Conservation (phyloP, 305 asterid genomes). For the Rubia occidens region DNA sequence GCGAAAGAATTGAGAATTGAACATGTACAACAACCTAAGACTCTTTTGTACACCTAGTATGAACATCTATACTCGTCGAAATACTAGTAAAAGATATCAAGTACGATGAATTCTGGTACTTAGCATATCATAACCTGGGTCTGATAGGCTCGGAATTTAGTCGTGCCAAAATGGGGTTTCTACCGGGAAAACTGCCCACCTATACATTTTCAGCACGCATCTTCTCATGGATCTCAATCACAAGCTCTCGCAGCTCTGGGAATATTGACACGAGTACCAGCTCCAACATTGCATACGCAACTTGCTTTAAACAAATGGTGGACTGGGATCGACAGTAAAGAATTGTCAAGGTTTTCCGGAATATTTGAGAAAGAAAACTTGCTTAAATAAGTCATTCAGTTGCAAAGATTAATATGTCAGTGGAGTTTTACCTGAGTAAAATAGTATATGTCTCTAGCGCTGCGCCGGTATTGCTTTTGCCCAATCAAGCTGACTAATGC, state of each 20-base stretch:
- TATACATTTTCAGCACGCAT: constrained; percentile 33
- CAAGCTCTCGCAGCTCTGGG: constrained; percentile 67
- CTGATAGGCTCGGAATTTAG: constrained; percentile 1
- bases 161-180: constrained; percentile 5
- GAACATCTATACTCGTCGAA: background rate
- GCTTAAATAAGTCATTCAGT: background rate
- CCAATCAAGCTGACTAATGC: constrained; percentile 95
- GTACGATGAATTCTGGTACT: background rate
- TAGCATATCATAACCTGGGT: background rate
- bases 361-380: background rate
- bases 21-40: constrained; percentile 11
- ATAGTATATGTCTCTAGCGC: constrained; percentile 79
- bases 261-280: constrained; percentile 62
- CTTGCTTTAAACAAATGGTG: constrained; percentile 81
- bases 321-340: constrained; percentile 45
- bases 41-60: constrained; percentile 13
- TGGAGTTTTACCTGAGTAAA: constrained; percentile 67
- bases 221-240: constrained; percentile 62
- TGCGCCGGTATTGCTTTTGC: constrained; percentile 74
- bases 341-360: background rate
- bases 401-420: background rate
- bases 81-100: too few relatives aligned
- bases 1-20: background rate
- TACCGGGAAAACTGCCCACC: constrained; percentile 13
- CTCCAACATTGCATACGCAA: constrained; percentile 83